phyloP scores from a whole-genome alignment of 2,329 filamentous ascomycete species.

The Stagonosporopsis cucurbitacearum region DNA sequence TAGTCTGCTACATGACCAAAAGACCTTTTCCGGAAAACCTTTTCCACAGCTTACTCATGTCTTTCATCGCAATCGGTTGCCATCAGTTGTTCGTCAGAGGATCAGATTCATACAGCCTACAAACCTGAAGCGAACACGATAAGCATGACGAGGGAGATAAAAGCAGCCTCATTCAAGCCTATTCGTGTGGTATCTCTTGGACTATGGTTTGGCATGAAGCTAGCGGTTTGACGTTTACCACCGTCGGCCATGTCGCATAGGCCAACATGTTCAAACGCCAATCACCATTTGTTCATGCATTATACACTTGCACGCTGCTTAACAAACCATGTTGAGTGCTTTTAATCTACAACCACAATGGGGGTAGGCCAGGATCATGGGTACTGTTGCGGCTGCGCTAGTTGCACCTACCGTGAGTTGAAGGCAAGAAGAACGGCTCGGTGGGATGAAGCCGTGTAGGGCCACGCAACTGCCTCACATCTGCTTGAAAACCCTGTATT shows the following conservation, averaged over 20 bases:
- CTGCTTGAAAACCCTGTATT: background rate
- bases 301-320: background rate
- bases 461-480: background rate
- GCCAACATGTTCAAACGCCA: background rate
- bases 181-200: background rate
- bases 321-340: background rate
- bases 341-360: background rate
- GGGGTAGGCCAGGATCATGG: background rate
- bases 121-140: no score
- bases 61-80: no score
- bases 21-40: no score
- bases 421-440: background rate
- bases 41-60: no score
- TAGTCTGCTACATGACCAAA: no score
- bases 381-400: background rate
- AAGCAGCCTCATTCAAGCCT: background rate
- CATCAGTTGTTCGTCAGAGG: no score
- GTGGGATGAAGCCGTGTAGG: background rate
- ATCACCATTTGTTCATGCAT: background rate
- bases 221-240: background rate
- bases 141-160: background rate
- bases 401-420: background rate
- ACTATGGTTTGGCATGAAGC: background rate
- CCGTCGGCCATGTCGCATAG: background rate
- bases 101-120: no score